Evolutionary conservation across 1,139 yeast genomes (phyloP), one percentile per base, ranked within the genome.

Genomic region (Maudiozyma humilis): DNA sequence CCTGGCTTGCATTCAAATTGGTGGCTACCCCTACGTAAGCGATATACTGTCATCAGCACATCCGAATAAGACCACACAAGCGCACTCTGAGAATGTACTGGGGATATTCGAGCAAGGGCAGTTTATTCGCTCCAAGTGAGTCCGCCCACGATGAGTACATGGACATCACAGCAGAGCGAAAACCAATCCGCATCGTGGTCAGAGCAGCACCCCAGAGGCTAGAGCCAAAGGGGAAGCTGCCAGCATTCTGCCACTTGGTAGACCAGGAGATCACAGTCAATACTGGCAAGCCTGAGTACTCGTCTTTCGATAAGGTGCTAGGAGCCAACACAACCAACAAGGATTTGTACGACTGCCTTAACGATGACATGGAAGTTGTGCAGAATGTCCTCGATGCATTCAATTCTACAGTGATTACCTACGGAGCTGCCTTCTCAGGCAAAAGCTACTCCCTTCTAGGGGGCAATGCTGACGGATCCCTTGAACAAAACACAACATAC

Each of bases 371-470:
- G 18, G 12, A 36, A 27, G 15, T 23, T 14, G 16, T 32, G 10
- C 41, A 27, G 18, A 37, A 37, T 27, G 79, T 53, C 5, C 38
- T 51, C 8, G 42, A 48, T 20, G 96, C 96, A 0, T 86, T 83
- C 59, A 86, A 88, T 61, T 91, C 93, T 17, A 80, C 95, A 0
- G 81, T 88, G 0, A 66, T 88, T 38, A 89, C 95, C 1, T 88
- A 86, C 62, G 96, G 96, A 6, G 95, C 85, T 59, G 82, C 94
- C 0, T 93, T 95, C 0, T 76, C 93, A 1, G 96, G 96, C 3
- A 87, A 87, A 59, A 78, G 95, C 0, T 79, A 78, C 58, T 83
- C 95, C 2, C 83, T 88, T 94, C 76, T 84, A 75, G 96, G 96
- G 0, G 58, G 68, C 2, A 66, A 70, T 17, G 58, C 5, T 18